phyloP scores from a whole-genome alignment of 352 stramenopile genomes.

The Globisporangium megalacanthum region DNA sequence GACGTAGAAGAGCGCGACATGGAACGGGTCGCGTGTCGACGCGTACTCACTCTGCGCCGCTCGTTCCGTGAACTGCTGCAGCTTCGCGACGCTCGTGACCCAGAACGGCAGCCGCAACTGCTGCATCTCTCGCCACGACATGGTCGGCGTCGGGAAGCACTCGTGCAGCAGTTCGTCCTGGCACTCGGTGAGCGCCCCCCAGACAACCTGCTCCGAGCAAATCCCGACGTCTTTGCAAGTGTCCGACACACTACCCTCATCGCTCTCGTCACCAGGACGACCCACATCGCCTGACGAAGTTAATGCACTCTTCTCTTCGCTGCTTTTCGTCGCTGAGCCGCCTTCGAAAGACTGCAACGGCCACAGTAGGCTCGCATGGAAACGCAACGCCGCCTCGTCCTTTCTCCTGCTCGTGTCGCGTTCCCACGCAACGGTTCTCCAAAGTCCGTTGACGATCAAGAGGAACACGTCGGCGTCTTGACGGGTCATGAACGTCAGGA shows the following conservation, averaged over 20 bases:
- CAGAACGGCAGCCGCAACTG: slow-evolving; percentile 72
- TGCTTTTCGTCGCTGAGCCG: neutral
- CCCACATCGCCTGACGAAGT: slow-evolving; percentile 2
- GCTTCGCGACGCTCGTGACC: slow-evolving; percentile 50
- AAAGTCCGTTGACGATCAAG: slow-evolving; percentile 37
- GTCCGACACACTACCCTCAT: neutral
- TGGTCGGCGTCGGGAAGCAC: slow-evolving; percentile 38
- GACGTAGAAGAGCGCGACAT: slow-evolving; percentile 83
- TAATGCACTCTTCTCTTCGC: neutral
- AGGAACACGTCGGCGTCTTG: slow-evolving; percentile 43
- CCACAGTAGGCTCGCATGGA: slow-evolving; percentile 68
- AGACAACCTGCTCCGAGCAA: slow-evolving; percentile 76
- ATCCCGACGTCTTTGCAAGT: slow-evolving; percentile 22
- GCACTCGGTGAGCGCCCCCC: slow-evolving; percentile 60
- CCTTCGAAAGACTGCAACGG: slow-evolving; percentile 22
- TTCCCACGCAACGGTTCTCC: slow-evolving; percentile 61
- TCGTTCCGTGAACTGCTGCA: slow-evolving; percentile 61
- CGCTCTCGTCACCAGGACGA: neutral
- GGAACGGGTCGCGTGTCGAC: slow-evolving; percentile 71
- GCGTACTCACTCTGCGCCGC: slow-evolving; percentile 75
- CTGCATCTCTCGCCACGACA: slow-evolving; percentile 68
- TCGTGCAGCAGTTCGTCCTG: slow-evolving; percentile 67
- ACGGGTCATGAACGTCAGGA: slow-evolving; percentile 43
- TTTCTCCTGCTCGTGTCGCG: slow-evolving; percentile 44
- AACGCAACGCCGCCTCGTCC: slow-evolving; percentile 67